These are phyloP conservation scores for Fragilaria radians DNA, from an alignment of 108 stramenopile species.

Conservation along the genomic window DNA sequence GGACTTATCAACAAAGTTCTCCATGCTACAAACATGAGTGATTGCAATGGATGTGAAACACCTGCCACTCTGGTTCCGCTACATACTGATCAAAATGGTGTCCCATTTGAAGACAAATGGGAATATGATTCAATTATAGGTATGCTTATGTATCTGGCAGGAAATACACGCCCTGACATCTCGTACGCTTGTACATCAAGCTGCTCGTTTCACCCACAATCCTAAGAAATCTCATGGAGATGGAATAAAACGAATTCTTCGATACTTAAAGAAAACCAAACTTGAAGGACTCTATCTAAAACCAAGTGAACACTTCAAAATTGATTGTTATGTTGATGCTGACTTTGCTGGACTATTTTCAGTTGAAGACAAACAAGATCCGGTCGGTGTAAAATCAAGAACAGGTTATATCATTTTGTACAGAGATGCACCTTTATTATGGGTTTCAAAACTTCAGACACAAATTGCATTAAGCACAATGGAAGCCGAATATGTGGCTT, in stretches of 20 bases:
- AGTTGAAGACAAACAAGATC: conserved; percentile 19
- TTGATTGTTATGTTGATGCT: conserved; percentile 39
- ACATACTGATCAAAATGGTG: conserved; percentile 12
- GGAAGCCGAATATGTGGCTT: conserved; percentile 43
- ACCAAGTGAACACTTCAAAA: conserved; percentile 6
- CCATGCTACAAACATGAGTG: background rate
- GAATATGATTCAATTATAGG: conserved; percentile 27
- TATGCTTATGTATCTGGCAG: conserved; percentile 23
- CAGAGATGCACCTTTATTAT: conserved; percentile 24
- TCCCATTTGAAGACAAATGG: conserved; percentile 13
- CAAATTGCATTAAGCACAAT: too few species aligned
- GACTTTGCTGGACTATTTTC: conserved; percentile 34
- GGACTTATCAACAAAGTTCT: conserved; percentile 13
- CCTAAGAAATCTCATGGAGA: conserved; percentile 34
- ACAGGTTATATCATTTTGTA: conserved; percentile 23
- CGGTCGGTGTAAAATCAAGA: conserved; percentile 25
- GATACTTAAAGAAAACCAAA: conserved; percentile 31
- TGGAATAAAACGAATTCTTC: conserved; percentile 28
- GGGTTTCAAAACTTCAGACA: conserved; percentile 36
- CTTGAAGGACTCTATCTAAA: conserved; percentile 24
- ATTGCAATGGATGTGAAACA: background rate
- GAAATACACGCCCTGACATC: conserved; percentile 23
- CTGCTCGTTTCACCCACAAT: conserved; percentile 28
- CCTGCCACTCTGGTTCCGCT: conserved; percentile 11
- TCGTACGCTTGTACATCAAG: conserved; percentile 21